Evolutionary conservation across 2,329 filamentous ascomycete species (phyloP).

Genomic region (Fusarium equiseti): DNA sequence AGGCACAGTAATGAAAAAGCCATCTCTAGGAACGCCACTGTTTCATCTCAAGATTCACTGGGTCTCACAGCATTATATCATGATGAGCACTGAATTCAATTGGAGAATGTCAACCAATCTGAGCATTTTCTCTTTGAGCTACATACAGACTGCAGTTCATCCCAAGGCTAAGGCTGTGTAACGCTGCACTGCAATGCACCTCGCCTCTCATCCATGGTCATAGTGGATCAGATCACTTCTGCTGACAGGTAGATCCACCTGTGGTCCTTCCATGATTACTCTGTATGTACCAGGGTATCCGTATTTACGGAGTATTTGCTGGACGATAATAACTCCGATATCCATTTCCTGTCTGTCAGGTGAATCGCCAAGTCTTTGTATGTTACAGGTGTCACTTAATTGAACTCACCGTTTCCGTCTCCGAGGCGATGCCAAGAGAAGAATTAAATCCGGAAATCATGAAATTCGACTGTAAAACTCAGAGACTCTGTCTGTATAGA

Average conservation of each 20-base stretch:
- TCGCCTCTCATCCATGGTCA: constrained; percentile 24
- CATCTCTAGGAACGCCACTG: constrained; percentile 16
- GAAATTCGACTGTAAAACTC: not conserved
- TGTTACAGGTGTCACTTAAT: not conserved
- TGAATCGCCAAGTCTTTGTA: not conserved
- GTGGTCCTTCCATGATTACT: not conserved
- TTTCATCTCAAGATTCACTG: constrained; percentile 6
- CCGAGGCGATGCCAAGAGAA: not conserved
- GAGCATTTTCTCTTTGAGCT: not conserved
- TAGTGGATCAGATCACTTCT: constrained; percentile 12
- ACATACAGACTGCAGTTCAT: constrained; percentile 1
- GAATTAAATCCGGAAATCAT: not conserved
- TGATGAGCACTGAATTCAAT: not conserved
- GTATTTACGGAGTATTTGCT: not conserved
- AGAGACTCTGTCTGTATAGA: not conserved
- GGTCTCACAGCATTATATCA: not conserved
- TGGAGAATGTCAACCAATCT: not conserved
- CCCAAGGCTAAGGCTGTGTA: constrained; percentile 13
- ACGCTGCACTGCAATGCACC: constrained; percentile 19
- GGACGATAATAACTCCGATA: not conserved
- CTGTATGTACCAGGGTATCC: not conserved
- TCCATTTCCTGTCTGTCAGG: not conserved
- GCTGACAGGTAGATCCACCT: constrained; percentile 25
- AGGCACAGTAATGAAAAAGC: not conserved
- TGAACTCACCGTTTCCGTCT: not conserved